Evolutionary conservation across 2,329 filamentous ascomycete species (phyloP).

Genomic region (Pseudogymnoascus sp.): DNA sequence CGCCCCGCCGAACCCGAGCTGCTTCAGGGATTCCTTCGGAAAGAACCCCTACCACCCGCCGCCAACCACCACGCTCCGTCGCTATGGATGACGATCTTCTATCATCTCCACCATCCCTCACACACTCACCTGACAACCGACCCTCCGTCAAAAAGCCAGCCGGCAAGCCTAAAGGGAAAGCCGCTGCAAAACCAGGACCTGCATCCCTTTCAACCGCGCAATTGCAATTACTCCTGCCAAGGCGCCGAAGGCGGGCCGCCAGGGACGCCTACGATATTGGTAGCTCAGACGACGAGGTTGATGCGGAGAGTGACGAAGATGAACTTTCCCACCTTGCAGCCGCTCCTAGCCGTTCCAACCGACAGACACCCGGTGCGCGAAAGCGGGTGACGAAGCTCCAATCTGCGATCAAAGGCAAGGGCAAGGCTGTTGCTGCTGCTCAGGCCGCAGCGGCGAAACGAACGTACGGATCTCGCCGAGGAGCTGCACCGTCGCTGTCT

Average conservation of each 20-base stretch:
- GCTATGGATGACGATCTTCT: conserved; percentile 17
- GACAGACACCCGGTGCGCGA: conserved; percentile 18
- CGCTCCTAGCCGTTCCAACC: conserved; percentile 28
- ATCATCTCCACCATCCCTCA: conserved; percentile 57
- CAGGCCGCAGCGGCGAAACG: conserved; percentile 23
- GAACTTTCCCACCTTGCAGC: conserved; percentile 43
- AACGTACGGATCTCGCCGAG: conserved; percentile 39
- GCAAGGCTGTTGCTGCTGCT: conserved; percentile 8
- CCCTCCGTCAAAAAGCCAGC: conserved; percentile 19
- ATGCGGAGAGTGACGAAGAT: conserved; percentile 46
- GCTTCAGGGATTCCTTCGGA: not conserved
- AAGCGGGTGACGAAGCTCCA: conserved; percentile 23
- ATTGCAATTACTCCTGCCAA: conserved; percentile 30
- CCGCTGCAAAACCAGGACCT: conserved; percentile 17
- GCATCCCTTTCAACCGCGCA: conserved; percentile 27
- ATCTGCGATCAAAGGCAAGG: conserved; percentile 14
- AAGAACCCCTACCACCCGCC: not conserved
- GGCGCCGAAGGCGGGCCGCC: conserved; percentile 22
- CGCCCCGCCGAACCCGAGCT: not conserved
- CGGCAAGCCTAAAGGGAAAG: conserved; percentile 12
- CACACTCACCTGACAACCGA: conserved; percentile 53
- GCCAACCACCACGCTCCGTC: conserved; percentile 17
- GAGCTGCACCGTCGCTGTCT: conserved; percentile 28
- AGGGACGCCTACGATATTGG: conserved; percentile 32
- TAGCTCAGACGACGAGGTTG: conserved; percentile 35